Conservation (phyloP, 352 stramenopile species). For the Pythium grandisporangium region DNA sequence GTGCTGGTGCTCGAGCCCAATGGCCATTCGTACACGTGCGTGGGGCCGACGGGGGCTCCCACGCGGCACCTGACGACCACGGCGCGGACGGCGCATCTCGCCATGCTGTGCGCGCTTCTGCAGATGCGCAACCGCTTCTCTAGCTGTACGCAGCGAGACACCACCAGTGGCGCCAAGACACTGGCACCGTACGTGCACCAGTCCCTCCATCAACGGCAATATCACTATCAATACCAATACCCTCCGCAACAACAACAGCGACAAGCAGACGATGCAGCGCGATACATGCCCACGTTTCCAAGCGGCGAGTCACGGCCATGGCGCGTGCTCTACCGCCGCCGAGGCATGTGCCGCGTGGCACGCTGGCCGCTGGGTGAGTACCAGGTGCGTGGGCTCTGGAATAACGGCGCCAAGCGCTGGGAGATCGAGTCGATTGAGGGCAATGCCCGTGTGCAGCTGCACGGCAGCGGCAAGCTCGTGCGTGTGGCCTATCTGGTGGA, state of each 20-base stretch:
- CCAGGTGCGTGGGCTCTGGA: conserved; percentile 16
- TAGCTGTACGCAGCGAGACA: conserved; percentile 4
- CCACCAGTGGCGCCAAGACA: too few relatives aligned
- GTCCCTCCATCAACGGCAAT: neutral
- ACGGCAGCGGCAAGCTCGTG: conserved; percentile 7
- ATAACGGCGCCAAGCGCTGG: conserved; percentile 22
- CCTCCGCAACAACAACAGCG: too few relatives aligned
- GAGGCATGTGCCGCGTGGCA: neutral
- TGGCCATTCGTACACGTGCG: conserved; percentile 49
- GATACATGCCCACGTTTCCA: too few relatives aligned
- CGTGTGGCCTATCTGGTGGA: conserved; percentile 2
- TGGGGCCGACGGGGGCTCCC: conserved; percentile 29
- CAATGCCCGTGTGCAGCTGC: conserved; percentile 20
- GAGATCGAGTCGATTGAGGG: conserved; percentile 66
- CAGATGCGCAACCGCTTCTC: conserved; percentile 46
- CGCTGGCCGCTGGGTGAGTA: conserved; percentile 11
- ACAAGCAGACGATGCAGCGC: too few relatives aligned
- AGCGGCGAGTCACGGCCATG: neutral
- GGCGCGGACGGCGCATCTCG: conserved; percentile 29
- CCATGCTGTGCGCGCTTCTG: conserved; percentile 28
- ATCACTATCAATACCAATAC: too few relatives aligned
- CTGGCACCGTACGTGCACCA: conserved; percentile 38
- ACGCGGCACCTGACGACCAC: conserved; percentile 54
- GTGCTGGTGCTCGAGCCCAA: conserved; percentile 50
- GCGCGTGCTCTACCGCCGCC: neutral